Evolutionary conservation across 2,329 filamentous ascomycete species (phyloP), one percentile per base, ranked within the genome.

Genomic region (Ceratocystis albifundus): DNA sequence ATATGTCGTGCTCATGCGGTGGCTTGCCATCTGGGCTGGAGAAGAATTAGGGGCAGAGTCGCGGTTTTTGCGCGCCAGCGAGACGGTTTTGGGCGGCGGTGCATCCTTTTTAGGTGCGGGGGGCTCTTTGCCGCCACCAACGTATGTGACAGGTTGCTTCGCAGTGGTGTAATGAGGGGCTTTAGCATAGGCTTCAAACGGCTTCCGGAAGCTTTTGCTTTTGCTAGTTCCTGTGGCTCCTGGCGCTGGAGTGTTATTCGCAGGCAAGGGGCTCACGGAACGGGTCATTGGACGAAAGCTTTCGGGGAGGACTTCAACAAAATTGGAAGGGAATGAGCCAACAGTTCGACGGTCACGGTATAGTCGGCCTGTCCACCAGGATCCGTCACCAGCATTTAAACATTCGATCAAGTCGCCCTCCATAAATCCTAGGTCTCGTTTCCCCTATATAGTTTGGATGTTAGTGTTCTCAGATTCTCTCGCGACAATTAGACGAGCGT

Each of bases 341-440:
- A 96, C 87, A 72, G 93, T 91, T 73, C 92, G 86, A 75, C 89
- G 88, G 77, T 99, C 94, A 71, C 94, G 85, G 73, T 87, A 89
- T 73, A 99, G 78, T 69, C 93, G 85, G 61, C 94, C 94, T 77
- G 92, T 96, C 94, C 94, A 99, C 94, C 94, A 99, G 61, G 90
- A 92, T 64, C 94, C 94, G 77, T 99, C 94, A 69, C 94, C 94
- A 22, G 94, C 94, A 75, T 99, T 99, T 65, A 99, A 81, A 73
- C 93, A 96, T 83, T 99, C 94, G 75, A 99, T 99, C 70, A 99
- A 77, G 76, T 99, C 94, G 70, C 94, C 94, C 76, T 99, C 94
- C 71, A 99, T 88, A 76, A 99, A 99, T 17, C 94, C 94, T 67
- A 99, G 82, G 74, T 99, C 94, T 75, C 88, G 86, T 79, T 96